Evolutionary conservation across 2,329 filamentous ascomycete species (phyloP), one percentile per base, ranked within the genome.

Genomic region (Paecilomyces fulvus): DNA sequence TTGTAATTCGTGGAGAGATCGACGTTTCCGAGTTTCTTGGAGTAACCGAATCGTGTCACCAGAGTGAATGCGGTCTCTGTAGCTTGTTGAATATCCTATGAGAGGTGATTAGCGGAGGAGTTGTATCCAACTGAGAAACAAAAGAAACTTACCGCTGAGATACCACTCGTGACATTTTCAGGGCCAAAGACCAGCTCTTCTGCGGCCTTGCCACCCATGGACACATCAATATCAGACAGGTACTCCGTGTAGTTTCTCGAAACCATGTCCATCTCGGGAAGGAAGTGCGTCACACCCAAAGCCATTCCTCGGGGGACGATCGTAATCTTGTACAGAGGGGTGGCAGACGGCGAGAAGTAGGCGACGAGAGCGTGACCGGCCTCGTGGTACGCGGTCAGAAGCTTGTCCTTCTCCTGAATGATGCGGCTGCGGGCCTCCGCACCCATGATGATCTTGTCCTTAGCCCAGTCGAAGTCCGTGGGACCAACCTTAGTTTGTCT

Each of bases 401-500:
- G 83, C 77, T 95, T 97, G 76, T 99, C 94, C 76, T 95, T 91
- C 61, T 92, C 85, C 49, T 88, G 89, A 56, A 99, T 92, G 56
- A 96, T 83, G 75, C 92, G 90, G 63, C 87, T 95, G 71, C 86
- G 89, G 69, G 87, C 85, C 76, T 99, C 94, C 2, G 92, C 89
- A 37, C 94, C 94, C 90, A 99, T 96, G 72, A 96, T 87, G 55
- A 99, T 89, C 76, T 94, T 94, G 77, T 99, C 94, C 75, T 95
- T 97, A 56, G 94, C 94, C 92, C 92, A 99, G 64, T 96, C 92
- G 61, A 97, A 86, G 68, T 97, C 91, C 31, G 81, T 75, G 72
- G 90, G 87, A 11, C 83, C 82, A 54, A 99, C 89, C 50, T 86
- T 82, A 58, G 79, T 79, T 43, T 88, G 83, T 75, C 92, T 94